Evolutionary conservation across 1,284 basidiomycete species (phyloP).

Genomic region (Pyrrhoderma lamaoense): DNA sequence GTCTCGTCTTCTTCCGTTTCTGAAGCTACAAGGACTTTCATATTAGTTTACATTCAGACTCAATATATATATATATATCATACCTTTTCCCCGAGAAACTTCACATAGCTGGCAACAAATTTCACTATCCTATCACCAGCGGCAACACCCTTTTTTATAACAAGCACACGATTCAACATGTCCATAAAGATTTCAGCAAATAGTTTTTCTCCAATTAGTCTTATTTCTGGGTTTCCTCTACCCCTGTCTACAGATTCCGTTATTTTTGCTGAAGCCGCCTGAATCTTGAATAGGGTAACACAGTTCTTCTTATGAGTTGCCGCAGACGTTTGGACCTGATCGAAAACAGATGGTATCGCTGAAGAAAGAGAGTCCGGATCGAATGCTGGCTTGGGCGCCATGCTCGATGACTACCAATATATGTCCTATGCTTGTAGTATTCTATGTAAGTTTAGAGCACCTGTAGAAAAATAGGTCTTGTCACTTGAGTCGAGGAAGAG

Average conservation of each 20-base stretch:
- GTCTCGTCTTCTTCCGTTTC: conserved; percentile 44
- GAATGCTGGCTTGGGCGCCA: conserved; percentile 13
- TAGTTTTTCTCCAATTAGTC: conserved; percentile 14
- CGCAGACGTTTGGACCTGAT: conserved; percentile 16
- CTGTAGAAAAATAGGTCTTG: background rate
- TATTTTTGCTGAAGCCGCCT: conserved; percentile 11
- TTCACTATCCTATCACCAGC: conserved; percentile 16
- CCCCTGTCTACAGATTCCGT: conserved; percentile 9
- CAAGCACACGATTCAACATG: conserved; percentile 17
- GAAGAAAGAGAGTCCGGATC: conserved; percentile 11
- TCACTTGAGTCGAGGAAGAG: background rate
- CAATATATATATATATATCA: conserved; percentile 3
- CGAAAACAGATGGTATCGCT: conserved; percentile 12
- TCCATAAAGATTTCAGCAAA: conserved; percentile 16
- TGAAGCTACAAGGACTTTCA: background rate
- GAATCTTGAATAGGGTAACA: conserved; percentile 17
- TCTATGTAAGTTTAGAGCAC: too few relatives aligned
- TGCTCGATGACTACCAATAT: background rate
- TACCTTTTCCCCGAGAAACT: conserved; percentile 16
- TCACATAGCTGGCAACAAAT: conserved; percentile 16
- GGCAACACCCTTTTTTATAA: conserved; percentile 16
- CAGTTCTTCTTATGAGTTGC: conserved; percentile 20
- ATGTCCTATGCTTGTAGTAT: too few relatives aligned
- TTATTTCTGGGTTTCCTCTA: conserved; percentile 6
- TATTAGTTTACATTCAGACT: background rate